Percentiles rank a stretch among this genome's conserved stretches.
These are phyloP conservation scores for Fusarium chuoi DNA, from an alignment of 2,329 filamentous ascomycete genomes.

Conservation along the genomic window DNA sequence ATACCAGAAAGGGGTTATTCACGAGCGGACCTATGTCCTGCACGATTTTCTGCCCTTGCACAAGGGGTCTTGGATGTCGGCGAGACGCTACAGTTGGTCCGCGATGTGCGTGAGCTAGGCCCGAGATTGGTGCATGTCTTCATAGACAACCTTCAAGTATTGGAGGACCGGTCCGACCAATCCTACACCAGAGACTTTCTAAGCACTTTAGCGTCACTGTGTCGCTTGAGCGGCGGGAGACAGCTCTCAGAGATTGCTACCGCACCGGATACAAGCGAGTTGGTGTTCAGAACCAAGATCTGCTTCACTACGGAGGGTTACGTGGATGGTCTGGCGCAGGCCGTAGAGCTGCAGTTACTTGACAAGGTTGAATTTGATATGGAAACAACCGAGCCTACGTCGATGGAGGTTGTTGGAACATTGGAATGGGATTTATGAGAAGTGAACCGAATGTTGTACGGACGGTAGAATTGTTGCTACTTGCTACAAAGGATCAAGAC, in stretches of 20 bases:
- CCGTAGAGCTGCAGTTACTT: not conserved
- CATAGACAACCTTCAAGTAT: not conserved
- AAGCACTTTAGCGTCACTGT: not conserved
- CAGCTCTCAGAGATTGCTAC: not conserved
- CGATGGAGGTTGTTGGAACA: not conserved
- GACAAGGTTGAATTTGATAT: not conserved
- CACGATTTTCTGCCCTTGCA: not conserved
- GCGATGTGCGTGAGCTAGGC: not conserved
- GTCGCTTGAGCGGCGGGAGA: rapidly evolving
- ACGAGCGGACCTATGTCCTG: not conserved
- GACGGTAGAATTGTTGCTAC: not conserved
- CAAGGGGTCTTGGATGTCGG: not conserved
- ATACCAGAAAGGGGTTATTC: not conserved
- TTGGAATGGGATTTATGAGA: not conserved
- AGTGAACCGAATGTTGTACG: not conserved
- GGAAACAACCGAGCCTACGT: not conserved
- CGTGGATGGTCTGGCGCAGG: not conserved
- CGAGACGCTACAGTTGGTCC: not conserved
- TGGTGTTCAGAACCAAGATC: not conserved
- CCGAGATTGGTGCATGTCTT: not conserved
- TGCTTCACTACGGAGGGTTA: not conserved
- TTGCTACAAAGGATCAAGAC: not conserved
- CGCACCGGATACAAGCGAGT: not conserved
- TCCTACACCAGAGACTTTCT: not conserved
- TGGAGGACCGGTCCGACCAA: not conserved